These are phyloP conservation scores for Kodamaea fungicola DNA, from an alignment of 1,139 yeast genomes.

Conservation along the genomic window DNA sequence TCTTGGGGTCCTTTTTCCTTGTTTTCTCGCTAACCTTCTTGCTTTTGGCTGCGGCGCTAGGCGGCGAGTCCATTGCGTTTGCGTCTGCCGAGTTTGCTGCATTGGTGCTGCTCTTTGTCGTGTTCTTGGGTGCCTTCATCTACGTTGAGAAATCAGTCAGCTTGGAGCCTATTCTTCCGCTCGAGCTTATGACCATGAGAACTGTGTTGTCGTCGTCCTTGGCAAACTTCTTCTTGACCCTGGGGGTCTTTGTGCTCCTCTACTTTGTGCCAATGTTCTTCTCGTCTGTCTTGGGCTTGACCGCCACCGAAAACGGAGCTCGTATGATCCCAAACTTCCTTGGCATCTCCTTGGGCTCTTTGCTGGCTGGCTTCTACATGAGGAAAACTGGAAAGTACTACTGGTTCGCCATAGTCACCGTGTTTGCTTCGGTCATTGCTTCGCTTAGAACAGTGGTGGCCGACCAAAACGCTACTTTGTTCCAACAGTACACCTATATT, in stretches of 20 bases:
- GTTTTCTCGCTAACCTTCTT: constrained; percentile 51
- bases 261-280: constrained; percentile 67
- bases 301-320: constrained; percentile 59
- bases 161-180: constrained; percentile 66
- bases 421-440: constrained; percentile 47
- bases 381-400: constrained; percentile 66
- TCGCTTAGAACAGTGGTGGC: constrained; percentile 33
- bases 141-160: constrained; percentile 55
- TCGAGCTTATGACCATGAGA: constrained; percentile 50
- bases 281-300: constrained; percentile 52
- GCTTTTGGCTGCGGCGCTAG: constrained; percentile 67
- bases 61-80: constrained; percentile 55
- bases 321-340: constrained; percentile 64
- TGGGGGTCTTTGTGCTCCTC: constrained; percentile 51
- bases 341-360: constrained; percentile 65
- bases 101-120: constrained; percentile 17
- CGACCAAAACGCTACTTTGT: constrained; percentile 39
- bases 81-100: constrained; percentile 30
- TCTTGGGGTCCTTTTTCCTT: constrained; percentile 63
- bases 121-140: constrained; percentile 33
- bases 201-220: constrained; percentile 64
- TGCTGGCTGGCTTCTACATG: constrained; percentile 70
- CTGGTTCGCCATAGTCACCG: constrained; percentile 42
- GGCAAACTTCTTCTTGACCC: constrained; percentile 63
- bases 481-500: constrained; percentile 18